These are phyloP conservation scores for Backusella circina DNA, from an alignment of 192 early-diverging fungal genomes.

Conservation along the genomic window DNA sequence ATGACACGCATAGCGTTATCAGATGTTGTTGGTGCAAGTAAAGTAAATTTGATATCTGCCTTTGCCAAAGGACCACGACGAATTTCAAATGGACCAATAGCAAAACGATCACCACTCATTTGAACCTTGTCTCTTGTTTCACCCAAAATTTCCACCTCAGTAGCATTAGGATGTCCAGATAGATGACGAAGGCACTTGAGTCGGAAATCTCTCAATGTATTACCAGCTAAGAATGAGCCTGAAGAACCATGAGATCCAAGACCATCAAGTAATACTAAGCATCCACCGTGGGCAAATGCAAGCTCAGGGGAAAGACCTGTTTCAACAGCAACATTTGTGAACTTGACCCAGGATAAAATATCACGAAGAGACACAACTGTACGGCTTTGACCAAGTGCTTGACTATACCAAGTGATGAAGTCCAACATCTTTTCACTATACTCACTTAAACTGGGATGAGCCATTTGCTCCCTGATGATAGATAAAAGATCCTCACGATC, in stretches of 20 bases:
- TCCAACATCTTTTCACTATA: constrained; percentile 66
- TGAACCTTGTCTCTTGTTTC: constrained; percentile 30
- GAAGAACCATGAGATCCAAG: constrained; percentile 79
- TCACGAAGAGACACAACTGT: constrained; percentile 82
- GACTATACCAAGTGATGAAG: constrained; percentile 80
- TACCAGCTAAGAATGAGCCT: constrained; percentile 45
- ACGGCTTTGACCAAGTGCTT: constrained; percentile 51
- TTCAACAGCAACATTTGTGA: constrained; percentile 58
- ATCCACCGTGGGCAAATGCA: constrained; percentile 85
- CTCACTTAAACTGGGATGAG: constrained; percentile 23
- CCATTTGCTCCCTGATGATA: constrained; percentile 59
- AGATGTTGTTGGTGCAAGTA: constrained; percentile 89
- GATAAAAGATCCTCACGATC: constrained; percentile 71
- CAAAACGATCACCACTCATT: constrained; percentile 44
- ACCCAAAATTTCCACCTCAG: constrained; percentile 37
- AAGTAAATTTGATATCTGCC: constrained; percentile 64
- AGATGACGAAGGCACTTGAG: constrained; percentile 44
- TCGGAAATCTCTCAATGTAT: constrained; percentile 48
- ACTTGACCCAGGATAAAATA: constrained; percentile 89
- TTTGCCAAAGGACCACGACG: constrained; percentile 51
- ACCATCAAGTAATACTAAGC: constrained; percentile 87
- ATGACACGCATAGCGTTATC: constrained; percentile 84
- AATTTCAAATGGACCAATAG: constrained; percentile 82
- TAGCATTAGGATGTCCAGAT: constrained; percentile 19
- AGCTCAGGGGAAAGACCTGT: constrained; percentile 43